Evolutionary conservation across 306 rosid genomes (phyloP).

Genomic region (Vigna hirtella): DNA sequence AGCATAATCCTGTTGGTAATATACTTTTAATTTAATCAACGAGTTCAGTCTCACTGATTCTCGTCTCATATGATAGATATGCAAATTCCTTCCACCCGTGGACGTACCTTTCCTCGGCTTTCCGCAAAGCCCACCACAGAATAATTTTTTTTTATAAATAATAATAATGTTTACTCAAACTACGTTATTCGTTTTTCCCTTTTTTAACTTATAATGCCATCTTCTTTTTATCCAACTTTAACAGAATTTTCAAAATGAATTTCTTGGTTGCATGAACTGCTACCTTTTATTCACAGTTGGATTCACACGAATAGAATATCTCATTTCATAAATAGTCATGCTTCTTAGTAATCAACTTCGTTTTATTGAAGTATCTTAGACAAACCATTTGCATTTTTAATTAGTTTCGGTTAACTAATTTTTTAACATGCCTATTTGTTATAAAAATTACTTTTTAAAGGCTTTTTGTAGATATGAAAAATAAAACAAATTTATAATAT

Average conservation of each 20-base stretch:
- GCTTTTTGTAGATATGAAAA: too few species aligned
- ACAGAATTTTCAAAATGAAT: slow-evolving; percentile 51
- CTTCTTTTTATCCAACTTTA: slow-evolving; percentile 57
- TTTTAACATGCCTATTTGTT: slow-evolving; percentile 14
- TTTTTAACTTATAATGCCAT: too few species aligned
- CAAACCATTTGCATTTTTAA: not conserved
- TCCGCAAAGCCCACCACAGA: slow-evolving; percentile 65
- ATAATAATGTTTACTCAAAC: slow-evolving; percentile 39
- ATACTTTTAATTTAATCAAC: slow-evolving; percentile 36
- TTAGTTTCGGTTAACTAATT: not conserved
- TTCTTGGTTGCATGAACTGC: slow-evolving; percentile 39
- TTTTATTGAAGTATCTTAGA: slow-evolving; percentile 42
- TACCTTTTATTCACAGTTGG: slow-evolving; percentile 47
- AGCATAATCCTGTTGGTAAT: slow-evolving; percentile 54
- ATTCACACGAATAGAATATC: slow-evolving; percentile 59
- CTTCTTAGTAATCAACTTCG: slow-evolving; percentile 38
- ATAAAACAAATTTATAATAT: too few species aligned
- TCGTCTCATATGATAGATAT: slow-evolving; percentile 35
- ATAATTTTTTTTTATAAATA: slow-evolving; percentile 46
- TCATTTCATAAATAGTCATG: slow-evolving; percentile 1
- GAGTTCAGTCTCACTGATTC: slow-evolving; percentile 55
- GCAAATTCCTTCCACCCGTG: slow-evolving; percentile 66
- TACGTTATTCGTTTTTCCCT: too few species aligned
- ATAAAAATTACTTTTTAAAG: not conserved
- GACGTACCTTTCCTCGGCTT: slow-evolving; percentile 68